phyloP scores from a whole-genome alignment of 768 basidiomycete species.

The Lentinus tigrinus region DNA sequence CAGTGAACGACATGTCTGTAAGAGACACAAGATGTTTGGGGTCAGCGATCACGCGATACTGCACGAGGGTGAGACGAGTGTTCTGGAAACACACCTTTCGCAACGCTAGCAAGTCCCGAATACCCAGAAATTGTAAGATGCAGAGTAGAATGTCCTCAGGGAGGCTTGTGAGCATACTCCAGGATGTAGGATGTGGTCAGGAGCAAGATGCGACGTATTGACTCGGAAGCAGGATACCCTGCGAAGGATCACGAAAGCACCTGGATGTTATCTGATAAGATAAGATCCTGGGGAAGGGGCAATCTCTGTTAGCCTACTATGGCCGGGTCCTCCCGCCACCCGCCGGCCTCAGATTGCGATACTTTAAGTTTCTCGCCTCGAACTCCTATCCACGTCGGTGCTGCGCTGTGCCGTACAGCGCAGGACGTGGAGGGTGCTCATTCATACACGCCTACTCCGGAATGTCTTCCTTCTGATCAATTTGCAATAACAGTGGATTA shows the following conservation, averaged over 20 bases:
- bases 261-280: slow-evolving; percentile 18
- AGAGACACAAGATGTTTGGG: slow-evolving; percentile 15
- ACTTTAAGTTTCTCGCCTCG: too few relatives aligned
- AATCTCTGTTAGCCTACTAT: too few relatives aligned
- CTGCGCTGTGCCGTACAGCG: not conserved
- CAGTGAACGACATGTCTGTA: slow-evolving; percentile 57
- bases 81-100: slow-evolving; percentile 3
- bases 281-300: not conserved
- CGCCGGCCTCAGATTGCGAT: too few relatives aligned
- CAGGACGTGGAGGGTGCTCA: not conserved
- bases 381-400: not conserved
- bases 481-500: not conserved
- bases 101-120: slow-evolving; percentile 45
- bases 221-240: slow-evolving; percentile 3
- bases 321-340: too few relatives aligned
- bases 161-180: slow-evolving; percentile 30
- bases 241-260: not conserved
- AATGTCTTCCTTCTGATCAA: not conserved
- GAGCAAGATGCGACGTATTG: slow-evolving; percentile 3
- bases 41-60: slow-evolving; percentile 3
- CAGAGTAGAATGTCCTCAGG: slow-evolving; percentile 46
- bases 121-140: slow-evolving; percentile 32
- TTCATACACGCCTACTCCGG: not conserved
- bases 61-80: not conserved
- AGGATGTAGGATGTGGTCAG: slow-evolving; percentile 11